These are phyloP conservation scores for Kwoniella sp. DNA, from an alignment of 768 basidiomycete genomes.

Conservation along the genomic window DNA sequence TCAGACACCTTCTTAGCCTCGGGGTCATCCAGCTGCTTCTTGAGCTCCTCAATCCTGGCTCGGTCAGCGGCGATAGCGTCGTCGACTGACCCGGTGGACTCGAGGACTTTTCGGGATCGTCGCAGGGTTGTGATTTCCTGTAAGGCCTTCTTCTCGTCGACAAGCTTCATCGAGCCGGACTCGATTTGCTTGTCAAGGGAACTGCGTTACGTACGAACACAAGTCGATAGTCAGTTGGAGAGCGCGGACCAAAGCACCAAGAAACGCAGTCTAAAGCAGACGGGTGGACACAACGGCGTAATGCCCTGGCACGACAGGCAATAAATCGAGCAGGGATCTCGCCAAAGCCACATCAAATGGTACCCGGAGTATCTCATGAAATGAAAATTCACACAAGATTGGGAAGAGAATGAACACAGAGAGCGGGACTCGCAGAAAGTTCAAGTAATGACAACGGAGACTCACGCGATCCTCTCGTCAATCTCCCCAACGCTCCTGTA, in stretches of 20 bases:
- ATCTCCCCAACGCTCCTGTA: constrained; percentile 84
- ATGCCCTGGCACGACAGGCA: too few relatives aligned
- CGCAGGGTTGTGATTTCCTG: constrained; percentile 77
- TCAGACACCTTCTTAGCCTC: constrained; percentile 78
- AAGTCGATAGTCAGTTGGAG: neutral
- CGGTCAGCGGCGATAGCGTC: constrained; percentile 79
- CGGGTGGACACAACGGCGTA: too few relatives aligned
- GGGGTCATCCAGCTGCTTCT: constrained; percentile 85
- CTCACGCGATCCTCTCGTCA: constrained; percentile 82
- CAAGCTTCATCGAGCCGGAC: constrained; percentile 85
- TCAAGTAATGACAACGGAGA: too few relatives aligned
- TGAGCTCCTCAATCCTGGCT: constrained; percentile 71
- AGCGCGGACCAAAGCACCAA: too few relatives aligned
- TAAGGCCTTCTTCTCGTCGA: constrained; percentile 93
- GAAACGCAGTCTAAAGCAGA: too few relatives aligned
- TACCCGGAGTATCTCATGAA: too few relatives aligned
- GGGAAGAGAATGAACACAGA: too few relatives aligned
- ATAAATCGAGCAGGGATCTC: too few relatives aligned
- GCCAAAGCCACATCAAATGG: too few relatives aligned
- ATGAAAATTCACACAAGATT: too few relatives aligned
- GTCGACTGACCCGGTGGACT: constrained; percentile 77
- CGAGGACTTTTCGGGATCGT: constrained; percentile 73
- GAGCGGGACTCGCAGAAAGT: too few relatives aligned
- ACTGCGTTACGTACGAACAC: constrained; percentile 57
- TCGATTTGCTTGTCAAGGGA: constrained; percentile 87